phyloP scores from a whole-genome alignment of 1,139 yeast genomes.

The Debaryomyces robertsiae region DNA sequence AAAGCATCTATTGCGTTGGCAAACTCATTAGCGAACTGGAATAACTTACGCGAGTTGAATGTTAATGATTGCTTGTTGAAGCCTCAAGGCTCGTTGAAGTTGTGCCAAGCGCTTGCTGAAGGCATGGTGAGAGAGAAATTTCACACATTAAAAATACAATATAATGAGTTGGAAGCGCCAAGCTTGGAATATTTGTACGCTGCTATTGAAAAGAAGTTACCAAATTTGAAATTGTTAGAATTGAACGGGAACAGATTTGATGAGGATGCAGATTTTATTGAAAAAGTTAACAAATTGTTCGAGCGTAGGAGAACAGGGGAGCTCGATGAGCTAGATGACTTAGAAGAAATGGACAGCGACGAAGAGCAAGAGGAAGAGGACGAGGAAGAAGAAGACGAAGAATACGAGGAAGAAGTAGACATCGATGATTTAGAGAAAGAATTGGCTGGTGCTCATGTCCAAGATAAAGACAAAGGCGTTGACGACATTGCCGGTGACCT shows the following conservation, averaged over 20 bases:
- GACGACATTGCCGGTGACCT: conserved; percentile 64
- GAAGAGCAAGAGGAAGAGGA: conserved; percentile 79
- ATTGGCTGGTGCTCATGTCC: conserved; percentile 40
- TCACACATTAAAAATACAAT: conserved; percentile 72
- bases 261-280: conserved; percentile 43
- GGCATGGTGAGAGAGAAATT: conserved; percentile 44
- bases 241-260: conserved; percentile 87
- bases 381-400: conserved; percentile 51
- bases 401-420: conserved; percentile 55
- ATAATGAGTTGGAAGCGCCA: conserved; percentile 77
- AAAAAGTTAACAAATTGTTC: conserved; percentile 51
- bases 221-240: conserved; percentile 67
- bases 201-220: conserved; percentile 57
- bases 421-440: conserved; percentile 64
- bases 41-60: conserved; percentile 68
- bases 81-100: conserved; percentile 64
- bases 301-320: conserved; percentile 78
- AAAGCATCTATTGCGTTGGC: conserved; percentile 60
- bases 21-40: conserved; percentile 46
- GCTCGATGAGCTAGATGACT: conserved; percentile 87
- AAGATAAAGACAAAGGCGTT: conserved; percentile 42
- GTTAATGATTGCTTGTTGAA: conserved; percentile 88
- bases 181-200: conserved; percentile 60
- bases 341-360: conserved; percentile 87
- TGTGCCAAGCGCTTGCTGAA: conserved; percentile 50